Evolutionary conservation across 1,139 yeast genomes (phyloP).

Genomic region (Arxiozyma slooffiae): DNA sequence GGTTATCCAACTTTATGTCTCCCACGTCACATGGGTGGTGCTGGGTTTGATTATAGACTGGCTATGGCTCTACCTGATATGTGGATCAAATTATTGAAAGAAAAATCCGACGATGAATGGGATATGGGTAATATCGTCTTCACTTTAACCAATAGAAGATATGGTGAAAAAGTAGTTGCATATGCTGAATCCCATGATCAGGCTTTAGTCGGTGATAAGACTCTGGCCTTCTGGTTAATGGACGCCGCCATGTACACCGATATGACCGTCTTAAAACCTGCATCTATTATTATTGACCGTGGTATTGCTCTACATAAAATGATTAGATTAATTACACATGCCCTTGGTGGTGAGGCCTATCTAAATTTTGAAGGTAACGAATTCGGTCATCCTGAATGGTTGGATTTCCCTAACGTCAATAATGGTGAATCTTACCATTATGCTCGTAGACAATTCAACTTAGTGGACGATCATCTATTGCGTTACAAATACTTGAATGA

Average conservation of each 20-base stretch:
- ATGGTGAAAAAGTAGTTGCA: conserved; percentile 81
- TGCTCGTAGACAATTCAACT: conserved; percentile 88
- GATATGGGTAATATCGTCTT: conserved; percentile 70
- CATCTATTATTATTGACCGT: conserved; percentile 72
- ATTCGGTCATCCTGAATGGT: conserved; percentile 98
- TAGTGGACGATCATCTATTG: conserved; percentile 67
- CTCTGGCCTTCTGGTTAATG: conserved; percentile 96
- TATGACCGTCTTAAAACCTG: conserved; percentile 69
- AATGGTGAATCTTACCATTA: conserved; percentile 84
- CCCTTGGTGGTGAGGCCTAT: conserved; percentile 93
- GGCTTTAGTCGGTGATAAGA: conserved; percentile 94
- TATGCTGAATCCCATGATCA: conserved; percentile 96
- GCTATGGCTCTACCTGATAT: conserved; percentile 98
- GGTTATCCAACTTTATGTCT: conserved; percentile 95
- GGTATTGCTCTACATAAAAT: conserved; percentile 85
- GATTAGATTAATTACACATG: conserved; percentile 76
- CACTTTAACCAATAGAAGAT: conserved; percentile 80
- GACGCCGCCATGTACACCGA: conserved; percentile 97
- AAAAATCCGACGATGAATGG: conserved; percentile 82
- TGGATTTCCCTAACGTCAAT: conserved; percentile 89
- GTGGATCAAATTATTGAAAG: conserved; percentile 95
- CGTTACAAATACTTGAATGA: conserved; percentile 68
- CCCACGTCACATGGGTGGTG: conserved; percentile 66
- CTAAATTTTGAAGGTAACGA: conserved; percentile 95
- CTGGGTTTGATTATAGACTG: conserved; percentile 85